Conservation (phyloP, 1,139 yeast genomes). For the Candida sanyaensis region DNA sequence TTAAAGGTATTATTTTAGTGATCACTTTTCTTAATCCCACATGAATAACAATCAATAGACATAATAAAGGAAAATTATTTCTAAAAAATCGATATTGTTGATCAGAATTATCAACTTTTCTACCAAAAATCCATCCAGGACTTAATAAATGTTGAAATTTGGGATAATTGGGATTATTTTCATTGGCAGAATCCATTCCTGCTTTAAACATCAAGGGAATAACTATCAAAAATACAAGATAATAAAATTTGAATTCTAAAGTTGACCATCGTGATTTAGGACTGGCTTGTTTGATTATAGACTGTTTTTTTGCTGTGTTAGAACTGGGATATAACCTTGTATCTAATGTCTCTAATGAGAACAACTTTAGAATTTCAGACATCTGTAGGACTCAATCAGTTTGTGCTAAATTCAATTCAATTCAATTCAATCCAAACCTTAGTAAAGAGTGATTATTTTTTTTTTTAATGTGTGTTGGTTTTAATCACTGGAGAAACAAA, state of each 20-base stretch:
- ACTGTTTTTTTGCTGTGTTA: conserved; percentile 44
- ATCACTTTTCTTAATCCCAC: conserved; percentile 44
- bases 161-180: conserved; percentile 74
- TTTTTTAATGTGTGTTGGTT: no score
- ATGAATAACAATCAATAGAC: conserved; percentile 58
- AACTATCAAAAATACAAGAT: conserved; percentile 58
- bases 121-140: conserved; percentile 75
- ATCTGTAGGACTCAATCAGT: conserved; percentile 2
- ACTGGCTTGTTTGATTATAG: conserved; percentile 45
- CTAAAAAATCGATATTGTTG: conserved; percentile 86
- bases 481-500: no score
- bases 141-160: conserved; percentile 61
- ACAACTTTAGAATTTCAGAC: conserved; percentile 40
- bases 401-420: no score
- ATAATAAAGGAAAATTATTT: conserved; percentile 67
- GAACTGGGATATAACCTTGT: conserved; percentile 62
- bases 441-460: no score
- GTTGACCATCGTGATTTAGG: conserved; percentile 70
- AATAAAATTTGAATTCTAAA: conserved; percentile 69
- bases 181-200: conserved; percentile 80
- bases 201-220: conserved; percentile 84
- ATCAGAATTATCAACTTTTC: conserved; percentile 89
- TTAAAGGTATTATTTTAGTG: conserved; percentile 19
- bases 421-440: no score
- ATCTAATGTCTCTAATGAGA: conserved; percentile 78